Base-by-base conservation (phyloP, 192 early-diverging fungal genomes). In the Backusella circina region DNA sequence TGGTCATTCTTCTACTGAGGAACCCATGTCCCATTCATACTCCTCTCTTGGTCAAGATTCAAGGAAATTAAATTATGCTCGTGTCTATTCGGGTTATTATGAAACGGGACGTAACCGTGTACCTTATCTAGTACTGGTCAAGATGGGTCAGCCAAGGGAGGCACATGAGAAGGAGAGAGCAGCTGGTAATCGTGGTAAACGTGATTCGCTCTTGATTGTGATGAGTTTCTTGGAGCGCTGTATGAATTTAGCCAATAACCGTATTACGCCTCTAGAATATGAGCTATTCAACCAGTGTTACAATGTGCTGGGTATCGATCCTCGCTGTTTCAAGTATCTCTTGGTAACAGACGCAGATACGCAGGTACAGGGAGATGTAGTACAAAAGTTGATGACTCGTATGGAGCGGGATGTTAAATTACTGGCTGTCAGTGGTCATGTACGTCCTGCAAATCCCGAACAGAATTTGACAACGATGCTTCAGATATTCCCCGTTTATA, bases 131-230 rank as follows among this genome's bases (percentile, higher is more conserved):
- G 78, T 88, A 9, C 80, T 91, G 7, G 86, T 90, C 77, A 91
- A 91, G 80, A 81, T 83, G 73, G 90, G 90, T 36, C 84, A 84
- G 21, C 78, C 84, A 37, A 82, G 69, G 13, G 86, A 88, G 77
- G 67, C 76, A 9, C 44, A 72, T 47, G 81, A 82, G 23, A 38
- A 47, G 6, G 30, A 70, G 10, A 30, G 74, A 67, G 44, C 21
- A 57, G 37, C 38, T 35, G 90, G 90, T 2, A 91, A 91, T 71
- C 87, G 95, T 64, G 95, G 95, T 64, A 96, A 96, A 83, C 91
- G 94, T 33, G 95, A 96, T 80, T 94, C 94, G 13, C 93, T 95
- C 79, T 85, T 95, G 61, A 80, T 96, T 41, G 85, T 95, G 33
- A 93, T 96, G 88, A 90, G 89, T 71, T 96, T 95, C 75, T 75